Evolutionary conservation across 768 basidiomycete genomes (phyloP).

Genomic region (Candolleomyces aberdarensis): DNA sequence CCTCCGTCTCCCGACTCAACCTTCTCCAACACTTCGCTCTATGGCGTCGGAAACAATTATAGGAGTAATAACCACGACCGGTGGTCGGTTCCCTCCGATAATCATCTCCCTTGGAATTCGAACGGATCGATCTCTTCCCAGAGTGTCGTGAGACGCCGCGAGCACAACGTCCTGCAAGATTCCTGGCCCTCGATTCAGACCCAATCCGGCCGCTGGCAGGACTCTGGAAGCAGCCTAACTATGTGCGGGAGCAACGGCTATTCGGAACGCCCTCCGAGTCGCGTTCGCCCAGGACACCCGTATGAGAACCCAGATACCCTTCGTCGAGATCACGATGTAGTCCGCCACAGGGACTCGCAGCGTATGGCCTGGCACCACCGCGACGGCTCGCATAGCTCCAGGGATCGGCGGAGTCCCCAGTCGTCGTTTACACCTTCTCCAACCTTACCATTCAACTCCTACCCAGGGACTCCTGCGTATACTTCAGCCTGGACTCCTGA

Average conservation of each 20-base stretch:
- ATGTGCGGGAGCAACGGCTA: constrained; percentile 14
- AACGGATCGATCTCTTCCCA: constrained; percentile 19
- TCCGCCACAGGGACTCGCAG: constrained; percentile 19
- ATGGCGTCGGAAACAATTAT: constrained; percentile 25
- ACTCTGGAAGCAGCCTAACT: constrained; percentile 1
- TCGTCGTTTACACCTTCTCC: constrained; percentile 34
- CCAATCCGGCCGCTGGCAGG: constrained; percentile 39
- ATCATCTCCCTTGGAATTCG: constrained; percentile 10
- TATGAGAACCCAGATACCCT: constrained; percentile 27
- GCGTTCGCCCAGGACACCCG: constrained; percentile 34
- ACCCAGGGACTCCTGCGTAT: constrained; percentile 34
- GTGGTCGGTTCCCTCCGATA: constrained; percentile 28
- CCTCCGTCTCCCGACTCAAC: constrained; percentile 33
- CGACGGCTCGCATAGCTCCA: constrained; percentile 22
- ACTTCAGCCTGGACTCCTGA: constrained; percentile 40
- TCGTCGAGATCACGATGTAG: constrained; percentile 33
- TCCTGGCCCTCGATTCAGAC: constrained; percentile 36
- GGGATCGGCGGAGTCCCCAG: constrained; percentile 29
- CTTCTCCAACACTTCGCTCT: constrained; percentile 30
- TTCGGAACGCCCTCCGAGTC: constrained; percentile 29
- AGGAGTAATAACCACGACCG: constrained; percentile 19
- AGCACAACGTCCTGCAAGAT: constrained; percentile 26
- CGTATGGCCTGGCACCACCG: constrained; percentile 38
- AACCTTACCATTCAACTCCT: constrained; percentile 33
- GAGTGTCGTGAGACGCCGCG: constrained; percentile 28